Evolutionary conservation across 164 flowering plant genomes (phyloP).

Genomic region (Dillenia suffruticosa): DNA sequence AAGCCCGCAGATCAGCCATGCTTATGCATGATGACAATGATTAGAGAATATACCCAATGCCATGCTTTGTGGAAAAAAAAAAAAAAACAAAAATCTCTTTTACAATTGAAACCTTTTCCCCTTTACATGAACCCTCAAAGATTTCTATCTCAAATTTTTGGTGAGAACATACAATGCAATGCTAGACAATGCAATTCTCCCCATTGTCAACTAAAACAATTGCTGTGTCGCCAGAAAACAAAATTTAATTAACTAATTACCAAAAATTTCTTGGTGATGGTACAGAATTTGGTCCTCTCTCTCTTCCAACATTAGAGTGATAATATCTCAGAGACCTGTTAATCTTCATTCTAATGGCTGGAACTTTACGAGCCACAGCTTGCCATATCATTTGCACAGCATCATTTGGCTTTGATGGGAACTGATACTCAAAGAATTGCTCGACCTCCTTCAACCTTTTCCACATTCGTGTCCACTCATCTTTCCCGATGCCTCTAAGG

Average conservation of each 20-base stretch:
- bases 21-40: no score
- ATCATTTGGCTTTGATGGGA: slow-evolving; percentile 61
- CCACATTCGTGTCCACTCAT: slow-evolving; percentile 81
- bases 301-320: slow-evolving; percentile 6
- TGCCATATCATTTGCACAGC: slow-evolving; percentile 94
- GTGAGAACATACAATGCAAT: no score
- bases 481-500: slow-evolving; percentile 43
- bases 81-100: no score
- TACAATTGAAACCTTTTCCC: no score
- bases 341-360: slow-evolving; percentile 40
- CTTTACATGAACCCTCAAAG: no score
- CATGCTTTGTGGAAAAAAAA: no score
- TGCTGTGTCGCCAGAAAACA: no score
- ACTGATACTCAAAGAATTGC: slow-evolving; percentile 47
- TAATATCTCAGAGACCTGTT: slow-evolving; percentile 39
- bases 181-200: no score
- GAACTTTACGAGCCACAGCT: slow-evolving; percentile 62
- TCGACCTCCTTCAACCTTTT: slow-evolving; percentile 54
- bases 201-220: no score
- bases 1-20: no score
- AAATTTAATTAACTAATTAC: not conserved
- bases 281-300: not conserved
- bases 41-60: no score
- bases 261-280: slow-evolving; percentile 15
- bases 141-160: no score